phyloP scores from a whole-genome alignment of 2,329 filamentous ascomycete species.

The Aspergillus oerlinghausenensis region DNA sequence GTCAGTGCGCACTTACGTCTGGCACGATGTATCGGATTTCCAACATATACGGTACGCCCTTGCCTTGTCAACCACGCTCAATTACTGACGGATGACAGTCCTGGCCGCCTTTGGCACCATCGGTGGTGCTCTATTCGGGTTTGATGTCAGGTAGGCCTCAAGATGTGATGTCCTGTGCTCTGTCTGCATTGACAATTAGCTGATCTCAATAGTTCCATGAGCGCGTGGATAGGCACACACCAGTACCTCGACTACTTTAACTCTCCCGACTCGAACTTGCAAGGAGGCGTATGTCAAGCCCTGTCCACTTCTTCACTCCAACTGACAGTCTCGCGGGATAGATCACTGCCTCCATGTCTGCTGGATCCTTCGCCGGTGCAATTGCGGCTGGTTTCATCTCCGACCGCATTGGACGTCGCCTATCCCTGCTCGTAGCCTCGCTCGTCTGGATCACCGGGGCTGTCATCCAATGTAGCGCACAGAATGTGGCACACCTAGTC shows the following conservation, averaged over 20 bases:
- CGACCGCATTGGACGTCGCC: constrained; percentile 36
- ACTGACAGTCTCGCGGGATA: constrained; percentile 31
- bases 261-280: constrained; percentile 36
- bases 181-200: neutral
- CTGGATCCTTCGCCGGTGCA: constrained; percentile 64
- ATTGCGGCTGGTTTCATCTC: constrained; percentile 35
- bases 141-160: constrained; percentile 54
- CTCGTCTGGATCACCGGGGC: constrained; percentile 33
- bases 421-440: constrained; percentile 36
- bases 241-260: constrained; percentile 55
- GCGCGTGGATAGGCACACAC: constrained; percentile 46
- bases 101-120: constrained; percentile 55
- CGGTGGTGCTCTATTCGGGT: constrained; percentile 55
- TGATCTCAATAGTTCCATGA: constrained; percentile 29
- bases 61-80: neutral
- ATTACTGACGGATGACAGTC: constrained; percentile 17
- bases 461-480: constrained; percentile 27
- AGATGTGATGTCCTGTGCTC: constrained; percentile 17
- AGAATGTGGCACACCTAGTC: constrained; percentile 36
- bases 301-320: neutral
- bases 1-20: neutral
- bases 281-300: constrained; percentile 28
- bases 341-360: constrained; percentile 68
- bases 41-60: constrained; percentile 17
- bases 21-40: constrained; percentile 18